Evolutionary conservation across 257 asterid genomes (phyloP), one percentile per base, ranked within the genome.

Genomic region (Forsythia suspensa): DNA sequence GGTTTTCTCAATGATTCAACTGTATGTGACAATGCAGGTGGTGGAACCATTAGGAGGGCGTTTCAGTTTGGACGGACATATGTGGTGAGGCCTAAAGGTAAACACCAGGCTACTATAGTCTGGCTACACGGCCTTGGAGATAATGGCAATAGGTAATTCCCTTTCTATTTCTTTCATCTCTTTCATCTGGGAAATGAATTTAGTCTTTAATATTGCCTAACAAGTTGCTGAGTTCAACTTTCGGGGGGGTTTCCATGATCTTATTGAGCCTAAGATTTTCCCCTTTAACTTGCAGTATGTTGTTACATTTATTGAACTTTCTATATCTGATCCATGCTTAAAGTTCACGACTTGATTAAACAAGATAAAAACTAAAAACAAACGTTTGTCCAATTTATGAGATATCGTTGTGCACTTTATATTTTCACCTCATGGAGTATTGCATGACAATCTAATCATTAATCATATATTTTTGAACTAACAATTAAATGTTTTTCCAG

Each of bases 81-180:
- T 72, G 98, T 93, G 78, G 94, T 93, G 84, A 87, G 84, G 89
- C 97, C 97, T 51, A 89, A 93, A 87, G 96, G 94, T 65, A 86
- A 87, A 84, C 97, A 93, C 87, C 94, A 91, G 85, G 94, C 98
- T 63, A 91, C 98, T 41, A 79, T 93, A 84, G 97, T 93, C 44
- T 91, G 94, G 98, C 77, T 93, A 81, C 98, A 93, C 76, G 98
- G 98, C 66, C 96, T 93, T 84, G 98, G 98, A 18, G 97, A 93
- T 85, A 89, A 88, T 52, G 97, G 98, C 63, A 86, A 86, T 51
- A 88, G 97, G 97, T 92, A 88, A 82, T 52, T 41, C 68, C 44
- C 63, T 70, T 41, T 48, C 46, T 69, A 29, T 69, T 74, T 71
- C 66, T 61, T 42, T 52, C 71, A 38, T 37, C 40, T 71, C 66